A percentile compares a stretch with the other conserved stretches of the same genome.
Evolutionary conservation across 139 green algal genomes (phyloP).

Genomic region (Picochlorum sp.): DNA sequence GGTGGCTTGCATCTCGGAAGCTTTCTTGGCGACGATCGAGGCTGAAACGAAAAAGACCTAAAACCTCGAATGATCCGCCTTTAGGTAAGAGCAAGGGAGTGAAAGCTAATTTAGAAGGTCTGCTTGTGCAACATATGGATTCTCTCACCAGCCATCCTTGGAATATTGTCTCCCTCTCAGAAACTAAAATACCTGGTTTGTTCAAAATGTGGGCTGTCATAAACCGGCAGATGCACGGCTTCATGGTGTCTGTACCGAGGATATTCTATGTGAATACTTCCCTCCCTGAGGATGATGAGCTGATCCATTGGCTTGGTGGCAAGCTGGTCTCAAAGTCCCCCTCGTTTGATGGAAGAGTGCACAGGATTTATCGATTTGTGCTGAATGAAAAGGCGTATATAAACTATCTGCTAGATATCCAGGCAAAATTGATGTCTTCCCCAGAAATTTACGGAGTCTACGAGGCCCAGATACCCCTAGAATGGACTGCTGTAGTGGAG

Average conservation of each 20-base stretch:
- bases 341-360: conserved; percentile 34
- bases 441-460: conserved; percentile 53
- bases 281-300: conserved; percentile 10
- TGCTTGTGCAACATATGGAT: conserved; percentile 48
- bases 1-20: conserved; percentile 79
- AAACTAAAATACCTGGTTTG: conserved; percentile 28
- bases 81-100: background rate
- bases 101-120: conserved; percentile 27
- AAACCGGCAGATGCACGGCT: conserved; percentile 37
- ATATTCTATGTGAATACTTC: conserved; percentile 53
- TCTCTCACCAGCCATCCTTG: conserved; percentile 37
- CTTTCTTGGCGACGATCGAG: conserved; percentile 46
- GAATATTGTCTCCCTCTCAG: conserved; percentile 76
- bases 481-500: conserved; percentile 46
- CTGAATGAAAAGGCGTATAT: conserved; percentile 61
- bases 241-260: conserved; percentile 55
- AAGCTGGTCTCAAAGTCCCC: conserved; percentile 34
- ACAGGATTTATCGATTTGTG: conserved; percentile 54
- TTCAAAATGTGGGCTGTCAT: conserved; percentile 54
- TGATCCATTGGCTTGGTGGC: background rate
- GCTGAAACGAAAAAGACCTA: conserved; percentile 29
- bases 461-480: conserved; percentile 65
- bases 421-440: conserved; percentile 27
- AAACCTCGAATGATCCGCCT: conserved; percentile 10
- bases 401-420: conserved; percentile 28